Percentiles rank a stretch among this genome's conserved stretches.
These are phyloP conservation scores for Blastocystis sp. DNA, from an alignment of 352 stramenopile genomes.

Conservation along the genomic window DNA sequence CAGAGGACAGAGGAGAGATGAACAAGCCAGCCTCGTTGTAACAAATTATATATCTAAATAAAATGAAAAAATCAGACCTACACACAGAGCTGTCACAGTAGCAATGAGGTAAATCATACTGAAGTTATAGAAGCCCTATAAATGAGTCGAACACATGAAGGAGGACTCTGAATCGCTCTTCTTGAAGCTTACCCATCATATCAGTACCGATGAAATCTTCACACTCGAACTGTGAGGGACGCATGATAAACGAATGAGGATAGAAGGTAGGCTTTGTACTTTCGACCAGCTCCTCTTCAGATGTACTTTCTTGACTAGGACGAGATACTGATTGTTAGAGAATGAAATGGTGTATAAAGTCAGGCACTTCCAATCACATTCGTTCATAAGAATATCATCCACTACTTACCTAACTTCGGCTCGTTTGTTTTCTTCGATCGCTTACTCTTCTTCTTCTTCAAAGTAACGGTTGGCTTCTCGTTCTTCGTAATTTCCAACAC, in stretches of 20 bases:
- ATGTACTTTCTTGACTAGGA: conserved; percentile 4
- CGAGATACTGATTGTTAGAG: not conserved
- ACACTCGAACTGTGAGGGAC: not conserved
- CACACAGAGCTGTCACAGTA: conserved; percentile 1
- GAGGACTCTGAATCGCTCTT: not conserved
- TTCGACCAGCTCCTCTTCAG: conserved; percentile 48
- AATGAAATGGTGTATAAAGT: not conserved
- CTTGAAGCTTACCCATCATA: conserved; percentile 49
- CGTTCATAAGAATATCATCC: no score
- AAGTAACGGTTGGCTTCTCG: conserved; percentile 23
- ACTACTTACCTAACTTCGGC: not conserved
- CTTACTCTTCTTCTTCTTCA: conserved; percentile 59
- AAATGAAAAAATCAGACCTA: not conserved
- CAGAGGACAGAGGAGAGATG: not conserved
- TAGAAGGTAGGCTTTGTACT: conserved; percentile 65
- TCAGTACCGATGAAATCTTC: not conserved
- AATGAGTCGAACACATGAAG: not conserved
- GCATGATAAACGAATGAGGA: conserved; percentile 16
- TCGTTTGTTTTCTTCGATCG: not conserved
- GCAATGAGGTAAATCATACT: conserved; percentile 61
- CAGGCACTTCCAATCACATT: not conserved
- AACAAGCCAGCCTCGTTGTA: conserved; percentile 49
- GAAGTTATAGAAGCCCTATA: conserved; percentile 62
- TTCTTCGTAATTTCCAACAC: conserved; percentile 52
- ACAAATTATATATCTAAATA: conserved; percentile 25